Evolutionary conservation across 140 eudicot species (phyloP), one percentile per base, ranked within the genome.

Genomic region (Bidens hawaiensis): DNA sequence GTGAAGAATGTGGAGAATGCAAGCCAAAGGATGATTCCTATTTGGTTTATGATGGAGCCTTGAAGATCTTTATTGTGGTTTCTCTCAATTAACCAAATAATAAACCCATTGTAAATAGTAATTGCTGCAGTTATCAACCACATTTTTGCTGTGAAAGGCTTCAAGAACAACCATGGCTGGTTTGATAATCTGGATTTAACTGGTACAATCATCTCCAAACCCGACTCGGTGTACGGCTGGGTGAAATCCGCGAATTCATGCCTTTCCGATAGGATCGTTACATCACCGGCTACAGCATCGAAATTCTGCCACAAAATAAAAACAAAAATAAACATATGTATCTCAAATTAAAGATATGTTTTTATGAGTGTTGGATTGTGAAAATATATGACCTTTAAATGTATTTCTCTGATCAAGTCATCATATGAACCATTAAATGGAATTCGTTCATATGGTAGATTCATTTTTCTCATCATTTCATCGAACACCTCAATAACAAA

Each of bases 201-300:
- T 0, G 79, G 81, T 21, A 83, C 90, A 42, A 83, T 69, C 83
- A 83, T 76, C 68, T 62, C 73, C 48, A 80, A 12, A 26, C 78
- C 77, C 2, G 79, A 55, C 25, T 62, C 80, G 3, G 81, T 62
- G 45, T 48, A 76, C 7, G 86, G 81, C 12, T 69, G 79, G 15
- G 90, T 74, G 75, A 83, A 83, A 28, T 80, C 77, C 5, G 59
- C 90, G 5, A 26, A 2, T 0, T 71, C 45, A 11, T 47, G 72
- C 27, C 90, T 42, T 2, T 30, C 4, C 12, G 75, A 36, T 15
- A 34, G 1, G 62, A 80, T 81, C 13, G 70, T 49, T 21, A 77
- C 76, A 57, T 80, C 90, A 21, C 90, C 90, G 1, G 80, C 78
- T 48, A 79, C 69, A 7, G 77, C 86, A 71, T 80, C 75, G 22